These are phyloP conservation scores for Carallia brachiata DNA, from an alignment of 345 rosid species.

Conservation along the genomic window DNA sequence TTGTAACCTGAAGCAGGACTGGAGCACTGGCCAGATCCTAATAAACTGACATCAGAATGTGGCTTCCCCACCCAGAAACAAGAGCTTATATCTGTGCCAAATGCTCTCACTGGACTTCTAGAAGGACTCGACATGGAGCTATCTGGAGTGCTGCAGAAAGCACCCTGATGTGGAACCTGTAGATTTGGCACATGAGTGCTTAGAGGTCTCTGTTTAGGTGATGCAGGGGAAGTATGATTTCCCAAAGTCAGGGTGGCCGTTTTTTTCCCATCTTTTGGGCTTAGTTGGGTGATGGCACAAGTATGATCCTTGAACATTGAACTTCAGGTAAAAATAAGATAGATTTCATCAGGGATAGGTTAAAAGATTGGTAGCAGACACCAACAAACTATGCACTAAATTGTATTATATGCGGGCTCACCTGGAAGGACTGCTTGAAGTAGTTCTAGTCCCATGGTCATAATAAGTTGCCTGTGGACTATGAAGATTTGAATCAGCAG, in stretches of 20 bases:
- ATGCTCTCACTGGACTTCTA: slow-evolving; percentile 86
- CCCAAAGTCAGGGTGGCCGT: slow-evolving; percentile 46
- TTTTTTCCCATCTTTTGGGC: slow-evolving; percentile 57
- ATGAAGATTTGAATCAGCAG: slow-evolving; percentile 51
- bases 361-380: not conserved
- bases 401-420: slow-evolving; percentile 26
- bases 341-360: slow-evolving; percentile 14
- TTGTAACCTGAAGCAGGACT: slow-evolving; percentile 97
- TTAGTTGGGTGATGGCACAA: slow-evolving; percentile 35
- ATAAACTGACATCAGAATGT: slow-evolving; percentile 61
- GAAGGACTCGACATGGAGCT: slow-evolving; percentile 99
- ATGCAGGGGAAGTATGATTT: slow-evolving; percentile 53
- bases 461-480: slow-evolving; percentile 75
- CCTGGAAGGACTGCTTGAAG: slow-evolving; percentile 61
- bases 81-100: slow-evolving; percentile 62
- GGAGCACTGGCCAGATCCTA: slow-evolving; percentile 92
- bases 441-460: slow-evolving; percentile 60
- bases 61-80: slow-evolving; percentile 71
- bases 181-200: slow-evolving; percentile 59
- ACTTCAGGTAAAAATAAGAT: slow-evolving; percentile 29
- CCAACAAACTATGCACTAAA: not conserved
- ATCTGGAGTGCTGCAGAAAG: slow-evolving; percentile 77
- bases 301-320: slow-evolving; percentile 53
- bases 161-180: slow-evolving; percentile 63
- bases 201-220: slow-evolving; percentile 61